Conservation (phyloP, 768 basidiomycete genomes). For the Sarcodon aspratus region DNA sequence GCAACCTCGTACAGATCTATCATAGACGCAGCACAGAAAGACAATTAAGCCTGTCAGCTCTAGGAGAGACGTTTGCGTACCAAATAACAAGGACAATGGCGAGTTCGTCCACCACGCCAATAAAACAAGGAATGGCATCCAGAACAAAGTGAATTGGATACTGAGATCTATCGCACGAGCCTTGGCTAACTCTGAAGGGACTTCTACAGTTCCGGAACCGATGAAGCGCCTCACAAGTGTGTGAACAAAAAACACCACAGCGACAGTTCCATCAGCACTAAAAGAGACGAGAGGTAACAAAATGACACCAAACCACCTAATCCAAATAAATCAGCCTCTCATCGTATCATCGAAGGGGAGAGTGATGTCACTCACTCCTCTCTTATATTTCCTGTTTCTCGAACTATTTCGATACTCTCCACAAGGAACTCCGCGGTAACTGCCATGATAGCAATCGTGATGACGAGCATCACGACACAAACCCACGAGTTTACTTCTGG, state of each 20-base stretch:
- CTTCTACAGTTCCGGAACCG: slow-evolving; percentile 18
- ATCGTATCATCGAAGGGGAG: background rate
- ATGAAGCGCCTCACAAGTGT: slow-evolving; percentile 29
- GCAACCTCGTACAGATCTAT: slow-evolving; percentile 65
- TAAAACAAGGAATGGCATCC: slow-evolving; percentile 65
- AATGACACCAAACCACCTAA: slow-evolving; percentile 64
- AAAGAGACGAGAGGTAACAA: slow-evolving; percentile 66
- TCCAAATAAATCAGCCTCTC: background rate
- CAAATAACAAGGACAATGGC: slow-evolving; percentile 58
- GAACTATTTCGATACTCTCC: slow-evolving; percentile 48
- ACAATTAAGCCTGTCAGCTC: background rate
- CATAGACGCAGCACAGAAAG: background rate
- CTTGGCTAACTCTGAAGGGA: slow-evolving; percentile 50
- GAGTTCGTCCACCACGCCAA: slow-evolving; percentile 56
- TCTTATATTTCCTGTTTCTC: slow-evolving; percentile 27
- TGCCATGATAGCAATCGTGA: slow-evolving; percentile 52
- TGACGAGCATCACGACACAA: slow-evolving; percentile 37
- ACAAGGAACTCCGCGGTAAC: slow-evolving; percentile 65
- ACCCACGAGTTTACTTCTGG: slow-evolving; percentile 57
- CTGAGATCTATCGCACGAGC: slow-evolving; percentile 65
- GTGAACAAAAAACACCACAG: slow-evolving; percentile 44
- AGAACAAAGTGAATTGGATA: slow-evolving; percentile 70
- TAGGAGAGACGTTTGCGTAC: slow-evolving; percentile 22
- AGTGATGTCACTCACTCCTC: slow-evolving; percentile 32
- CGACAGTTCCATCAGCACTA: slow-evolving; percentile 56